Evolutionary conservation across 805 yeast species (phyloP), one percentile per base, ranked within the genome.

Genomic region (Saccharomyces kudriavzevii): DNA sequence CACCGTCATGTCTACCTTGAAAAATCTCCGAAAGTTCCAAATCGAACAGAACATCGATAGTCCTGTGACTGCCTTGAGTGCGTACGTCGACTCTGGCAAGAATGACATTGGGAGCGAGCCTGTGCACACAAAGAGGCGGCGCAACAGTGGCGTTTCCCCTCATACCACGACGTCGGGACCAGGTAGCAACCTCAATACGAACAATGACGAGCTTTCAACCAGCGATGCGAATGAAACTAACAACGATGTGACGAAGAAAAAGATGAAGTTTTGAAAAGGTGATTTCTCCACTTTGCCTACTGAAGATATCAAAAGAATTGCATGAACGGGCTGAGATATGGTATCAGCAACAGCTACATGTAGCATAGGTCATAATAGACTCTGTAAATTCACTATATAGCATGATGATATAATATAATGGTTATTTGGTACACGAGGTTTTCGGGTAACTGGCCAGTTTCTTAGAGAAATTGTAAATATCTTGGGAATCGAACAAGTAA

Each of bases 1-100:
- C 45, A 94, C 88, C 67, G 84, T 85, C 9, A 85, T 89, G 89
- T 76, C 89, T 0, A 80, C 81, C 56, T 74, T 89, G 57, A 77
- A 79, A 52, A 82, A 86, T 8, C 43, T 35, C 17, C 43, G 43
- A 35, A 35, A 35, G 43, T 35, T 35, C 24, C 77, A 87, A 9
- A 71, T 73, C 53, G 68, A 76, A 5, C 72, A 73, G 30, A 74
- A 79, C 26, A 74, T 78, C 2, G 67, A 67, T 5, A 78, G 84
- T 31, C 88, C 90, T 0, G 56, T 81, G 45, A 78, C 76, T 25
- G 80, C 87, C 0, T 70, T 85, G 51, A 81, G 77, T 52, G 60
- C 73, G 17, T 72, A 70, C 54, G 71, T 73, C 3, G 54, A 45
- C 20, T 47, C 48, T 28, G 52, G 51, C 30, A 45, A 20, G 35